Evolutionary conservation across 768 basidiomycete species (phyloP).

Genomic region (Leccinellum albellum): DNA sequence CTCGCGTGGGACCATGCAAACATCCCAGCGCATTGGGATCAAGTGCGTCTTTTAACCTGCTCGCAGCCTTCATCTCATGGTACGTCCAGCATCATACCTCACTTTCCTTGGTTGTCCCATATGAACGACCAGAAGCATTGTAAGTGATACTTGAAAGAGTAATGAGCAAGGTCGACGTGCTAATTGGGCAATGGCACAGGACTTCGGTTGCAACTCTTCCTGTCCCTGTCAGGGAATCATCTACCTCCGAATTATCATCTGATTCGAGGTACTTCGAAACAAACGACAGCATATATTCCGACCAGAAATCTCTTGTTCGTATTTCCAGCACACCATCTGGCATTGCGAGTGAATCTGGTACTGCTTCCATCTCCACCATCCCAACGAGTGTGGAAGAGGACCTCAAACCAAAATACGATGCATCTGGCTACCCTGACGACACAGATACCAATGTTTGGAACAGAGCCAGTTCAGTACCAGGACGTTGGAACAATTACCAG

Average conservation of each 20-base stretch:
- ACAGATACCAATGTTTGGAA: not conserved
- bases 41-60: conserved; percentile 12
- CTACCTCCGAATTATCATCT: conserved; percentile 4
- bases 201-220: not conserved
- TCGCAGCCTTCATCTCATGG: not conserved
- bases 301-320: conserved; percentile 4
- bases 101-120: conserved; percentile 18
- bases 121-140: conserved; percentile 4
- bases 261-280: not conserved
- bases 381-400: conserved; percentile 19
- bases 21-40: conserved; percentile 39
- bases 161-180: not conserved
- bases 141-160: conserved; percentile 5
- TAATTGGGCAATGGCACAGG: conserved; percentile 2
- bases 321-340: conserved; percentile 14
- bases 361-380: conserved; percentile 1
- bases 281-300: not conserved
- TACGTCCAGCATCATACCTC: conserved; percentile 10
- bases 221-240: not conserved
- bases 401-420: conserved; percentile 18
- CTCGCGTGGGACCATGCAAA: conserved; percentile 46
- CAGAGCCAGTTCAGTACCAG: conserved; percentile 5
- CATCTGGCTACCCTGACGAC: not conserved
- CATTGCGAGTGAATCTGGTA: conserved; percentile 3
- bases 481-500: conserved; percentile 28